Evolutionary conservation across 208 protist species (phyloP).

Genomic region (Leishmania amazonensis): DNA sequence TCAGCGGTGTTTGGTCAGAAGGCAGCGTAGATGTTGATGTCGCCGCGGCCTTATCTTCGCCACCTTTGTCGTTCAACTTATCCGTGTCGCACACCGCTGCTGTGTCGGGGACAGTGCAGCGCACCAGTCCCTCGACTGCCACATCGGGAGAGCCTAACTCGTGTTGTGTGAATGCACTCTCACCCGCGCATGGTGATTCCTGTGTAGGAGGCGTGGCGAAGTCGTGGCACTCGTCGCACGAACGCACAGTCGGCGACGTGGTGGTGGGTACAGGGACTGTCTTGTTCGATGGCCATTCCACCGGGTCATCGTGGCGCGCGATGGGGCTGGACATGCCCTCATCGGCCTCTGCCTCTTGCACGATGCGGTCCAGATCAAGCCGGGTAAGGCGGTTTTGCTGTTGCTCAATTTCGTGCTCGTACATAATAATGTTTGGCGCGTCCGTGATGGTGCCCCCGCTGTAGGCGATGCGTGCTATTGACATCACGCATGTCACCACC

Average conservation of each 20-base stretch:
- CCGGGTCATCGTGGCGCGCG: neutral
- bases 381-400: constrained; percentile 33
- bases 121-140: neutral
- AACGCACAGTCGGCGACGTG: neutral
- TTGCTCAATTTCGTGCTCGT: constrained; percentile 66
- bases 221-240: neutral
- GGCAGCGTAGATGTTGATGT: neutral
- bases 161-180: neutral
- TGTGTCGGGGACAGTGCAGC: neutral
- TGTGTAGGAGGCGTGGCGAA: neutral
- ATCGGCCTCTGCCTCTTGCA: constrained; percentile 30
- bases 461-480: constrained; percentile 69
- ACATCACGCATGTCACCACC: constrained; percentile 79
- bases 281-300: neutral
- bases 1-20: neutral
- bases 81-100: neutral
- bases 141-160: neutral
- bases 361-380: constrained; percentile 39
- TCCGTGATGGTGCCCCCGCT: constrained; percentile 35
- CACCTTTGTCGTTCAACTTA: too few relatives aligned
- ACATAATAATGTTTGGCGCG: constrained; percentile 52
- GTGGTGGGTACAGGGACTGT: neutral
- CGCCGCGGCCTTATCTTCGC: neutral
- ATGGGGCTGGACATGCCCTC: neutral
- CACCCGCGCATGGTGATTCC: neutral